Evolutionary conservation across 805 yeast genomes (phyloP).

Genomic region (Lachancea sp.): DNA sequence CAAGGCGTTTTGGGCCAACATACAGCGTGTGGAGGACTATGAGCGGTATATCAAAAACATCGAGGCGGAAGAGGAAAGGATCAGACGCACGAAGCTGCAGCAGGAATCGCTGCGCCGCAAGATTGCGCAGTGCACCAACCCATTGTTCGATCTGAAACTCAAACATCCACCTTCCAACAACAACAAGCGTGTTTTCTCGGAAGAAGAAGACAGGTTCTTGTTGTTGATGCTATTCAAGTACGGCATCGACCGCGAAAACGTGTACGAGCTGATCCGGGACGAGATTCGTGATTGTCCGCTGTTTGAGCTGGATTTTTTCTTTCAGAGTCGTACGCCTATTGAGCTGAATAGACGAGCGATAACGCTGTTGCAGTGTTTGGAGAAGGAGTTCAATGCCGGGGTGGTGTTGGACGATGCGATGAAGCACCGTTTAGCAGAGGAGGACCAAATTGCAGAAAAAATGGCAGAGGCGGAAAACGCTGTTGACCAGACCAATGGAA

Average conservation of each 20-base stretch:
- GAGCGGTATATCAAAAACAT: slow-evolving; percentile 77
- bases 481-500: not conserved
- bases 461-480: slow-evolving; percentile 11
- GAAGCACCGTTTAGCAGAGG: slow-evolving; percentile 23
- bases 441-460: slow-evolving; percentile 26
- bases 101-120: slow-evolving; percentile 75
- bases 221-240: slow-evolving; percentile 70
- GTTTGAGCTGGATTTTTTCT: slow-evolving; percentile 82
- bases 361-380: slow-evolving; percentile 67
- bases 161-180: slow-evolving; percentile 67
- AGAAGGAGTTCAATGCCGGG: slow-evolving; percentile 56
- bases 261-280: slow-evolving; percentile 72
- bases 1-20: slow-evolving; percentile 72
- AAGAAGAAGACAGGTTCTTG: slow-evolving; percentile 86
- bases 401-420: slow-evolving; percentile 21
- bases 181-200: slow-evolving; percentile 63
- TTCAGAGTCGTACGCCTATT: slow-evolving; percentile 67
- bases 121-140: slow-evolving; percentile 61
- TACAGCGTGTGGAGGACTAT: slow-evolving; percentile 77
- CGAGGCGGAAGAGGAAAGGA: slow-evolving; percentile 83
- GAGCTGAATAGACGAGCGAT: slow-evolving; percentile 80
- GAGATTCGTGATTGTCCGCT: slow-evolving; percentile 67
- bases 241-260: slow-evolving; percentile 73
- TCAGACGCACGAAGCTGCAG: slow-evolving; percentile 57
- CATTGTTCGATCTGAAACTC: slow-evolving; percentile 70